These are phyloP conservation scores for Athelia psychrophila DNA, from an alignment of 1,284 basidiomycete genomes.

Conservation along the genomic window DNA sequence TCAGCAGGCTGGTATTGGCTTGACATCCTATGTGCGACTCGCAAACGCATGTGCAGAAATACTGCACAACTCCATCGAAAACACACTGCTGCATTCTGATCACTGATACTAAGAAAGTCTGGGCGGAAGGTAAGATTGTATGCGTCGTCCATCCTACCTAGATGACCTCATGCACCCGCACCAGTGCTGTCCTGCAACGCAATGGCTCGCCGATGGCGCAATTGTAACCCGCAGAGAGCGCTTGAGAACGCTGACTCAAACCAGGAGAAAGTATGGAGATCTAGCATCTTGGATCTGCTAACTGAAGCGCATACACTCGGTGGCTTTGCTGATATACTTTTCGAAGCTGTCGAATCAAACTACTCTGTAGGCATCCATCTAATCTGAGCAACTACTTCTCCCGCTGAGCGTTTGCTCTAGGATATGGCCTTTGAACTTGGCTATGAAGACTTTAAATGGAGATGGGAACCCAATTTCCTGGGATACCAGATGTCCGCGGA, in stretches of 20 bases:
- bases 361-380: constrained; percentile 48
- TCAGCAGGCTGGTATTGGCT: constrained; percentile 10
- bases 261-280: constrained; percentile 59
- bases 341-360: constrained; percentile 52
- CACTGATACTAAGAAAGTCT: constrained; percentile 71
- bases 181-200: constrained; percentile 57
- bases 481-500: constrained; percentile 64
- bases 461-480: constrained; percentile 68
- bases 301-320: constrained; percentile 55
- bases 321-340: constrained; percentile 51
- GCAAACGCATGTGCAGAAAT: constrained; percentile 50
- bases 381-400: constrained; percentile 1
- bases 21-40: constrained; percentile 5
- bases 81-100: constrained; percentile 57
- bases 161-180: constrained; percentile 12
- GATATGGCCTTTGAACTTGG: constrained; percentile 64
- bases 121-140: constrained; percentile 61
- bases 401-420: constrained; percentile 30
- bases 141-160: constrained; percentile 1
- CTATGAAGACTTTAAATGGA: constrained; percentile 64
- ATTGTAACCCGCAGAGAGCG: constrained; percentile 40
- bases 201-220: constrained; percentile 65
- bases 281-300: constrained; percentile 47
- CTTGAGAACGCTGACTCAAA: constrained; percentile 16
- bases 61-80: constrained; percentile 51